Evolutionary conservation across 2,329 filamentous ascomycete genomes (phyloP).

Genomic region (Aspergillus versicolor): DNA sequence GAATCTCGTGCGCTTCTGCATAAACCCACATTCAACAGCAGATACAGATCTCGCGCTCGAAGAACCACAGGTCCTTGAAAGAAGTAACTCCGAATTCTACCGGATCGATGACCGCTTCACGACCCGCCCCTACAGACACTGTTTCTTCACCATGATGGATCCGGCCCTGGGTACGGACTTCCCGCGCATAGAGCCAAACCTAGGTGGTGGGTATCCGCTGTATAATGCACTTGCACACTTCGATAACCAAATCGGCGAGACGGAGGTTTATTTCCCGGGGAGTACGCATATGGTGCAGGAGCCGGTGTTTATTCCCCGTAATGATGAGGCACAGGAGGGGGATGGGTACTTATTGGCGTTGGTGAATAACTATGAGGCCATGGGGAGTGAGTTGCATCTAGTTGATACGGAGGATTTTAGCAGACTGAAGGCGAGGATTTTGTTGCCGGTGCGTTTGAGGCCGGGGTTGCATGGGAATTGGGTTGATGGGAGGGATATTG

Average conservation of each 20-base stretch:
- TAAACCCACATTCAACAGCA: constrained; percentile 22
- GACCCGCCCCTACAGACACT: constrained; percentile 36
- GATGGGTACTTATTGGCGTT: constrained; percentile 25
- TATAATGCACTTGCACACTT: constrained; percentile 52
- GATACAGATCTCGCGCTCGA: constrained; percentile 22
- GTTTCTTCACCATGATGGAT: constrained; percentile 48
- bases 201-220: constrained; percentile 34
- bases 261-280: constrained; percentile 47
- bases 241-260: constrained; percentile 34
- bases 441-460: constrained; percentile 19
- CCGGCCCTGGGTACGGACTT: constrained; percentile 38
- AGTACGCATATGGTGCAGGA: constrained; percentile 35
- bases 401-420: constrained; percentile 17
- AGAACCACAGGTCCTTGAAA: constrained; percentile 18
- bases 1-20: constrained; percentile 25
- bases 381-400: constrained; percentile 24
- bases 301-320: constrained; percentile 23
- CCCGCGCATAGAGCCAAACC: constrained; percentile 21
- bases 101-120: constrained; percentile 50
- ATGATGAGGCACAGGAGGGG: constrained; percentile 12
- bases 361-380: constrained; percentile 23
- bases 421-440: constrained; percentile 11
- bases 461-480: constrained; percentile 25
- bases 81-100: constrained; percentile 50
- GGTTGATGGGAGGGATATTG: constrained; percentile 12